Evolutionary conservation across 768 basidiomycete genomes (phyloP).

Genomic region (Pleurotus cornucopiae): DNA sequence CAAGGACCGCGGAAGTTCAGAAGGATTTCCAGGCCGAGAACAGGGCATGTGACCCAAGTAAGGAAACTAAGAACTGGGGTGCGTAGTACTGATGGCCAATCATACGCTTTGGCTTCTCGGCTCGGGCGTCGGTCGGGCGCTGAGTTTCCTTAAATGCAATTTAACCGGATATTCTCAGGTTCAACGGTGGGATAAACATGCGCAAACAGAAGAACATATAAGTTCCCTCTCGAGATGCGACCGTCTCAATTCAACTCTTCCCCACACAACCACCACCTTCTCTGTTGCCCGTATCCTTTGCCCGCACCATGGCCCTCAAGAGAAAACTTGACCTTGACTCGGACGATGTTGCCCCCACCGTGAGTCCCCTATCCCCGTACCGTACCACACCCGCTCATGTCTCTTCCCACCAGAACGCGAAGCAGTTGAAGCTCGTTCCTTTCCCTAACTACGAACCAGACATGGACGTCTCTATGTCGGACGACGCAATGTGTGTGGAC

Average conservation of each 20-base stretch:
- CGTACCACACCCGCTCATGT: conserved; percentile 15
- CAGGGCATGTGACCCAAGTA: background rate
- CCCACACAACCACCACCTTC: conserved; percentile 10
- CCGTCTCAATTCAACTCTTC: conserved; percentile 2
- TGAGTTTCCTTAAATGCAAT: background rate
- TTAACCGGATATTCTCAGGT: background rate
- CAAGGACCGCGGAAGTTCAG: conserved; percentile 3
- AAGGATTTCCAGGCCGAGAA: background rate
- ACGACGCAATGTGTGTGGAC: conserved; percentile 47
- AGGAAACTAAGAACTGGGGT: conserved; percentile 21
- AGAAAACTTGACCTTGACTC: conserved; percentile 66
- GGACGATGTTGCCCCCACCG: conserved; percentile 48
- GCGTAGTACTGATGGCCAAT: conserved; percentile 21
- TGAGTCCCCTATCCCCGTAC: conserved; percentile 24
- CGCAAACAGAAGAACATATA: conserved; percentile 22
- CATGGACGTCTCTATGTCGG: conserved; percentile 69
- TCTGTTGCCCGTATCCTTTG: conserved; percentile 1
- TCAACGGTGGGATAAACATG: background rate
- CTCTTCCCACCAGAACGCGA: conserved; percentile 38
- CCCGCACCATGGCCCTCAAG: conserved; percentile 60
- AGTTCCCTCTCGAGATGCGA: conserved; percentile 18
- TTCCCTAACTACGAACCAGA: conserved; percentile 66
- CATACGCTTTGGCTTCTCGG: conserved; percentile 17
- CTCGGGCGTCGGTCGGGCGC: conserved; percentile 14
- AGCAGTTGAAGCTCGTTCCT: conserved; percentile 72